Conservation (phyloP, 306 rosid genomes). For the Styphnolobium japonicum region DNA sequence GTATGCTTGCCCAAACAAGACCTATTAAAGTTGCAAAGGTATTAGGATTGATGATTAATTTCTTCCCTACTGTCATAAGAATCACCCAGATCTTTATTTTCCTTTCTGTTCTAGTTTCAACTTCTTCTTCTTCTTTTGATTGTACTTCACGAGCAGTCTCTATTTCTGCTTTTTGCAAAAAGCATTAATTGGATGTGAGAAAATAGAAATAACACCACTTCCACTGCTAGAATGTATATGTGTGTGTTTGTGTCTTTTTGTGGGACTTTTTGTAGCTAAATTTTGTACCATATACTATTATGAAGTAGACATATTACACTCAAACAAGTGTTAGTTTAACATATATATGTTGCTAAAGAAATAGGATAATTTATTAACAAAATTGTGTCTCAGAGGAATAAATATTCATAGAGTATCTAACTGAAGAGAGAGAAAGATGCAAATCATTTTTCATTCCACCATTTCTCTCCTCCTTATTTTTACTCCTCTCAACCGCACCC, state of each 20-base stretch:
- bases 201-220: background rate
- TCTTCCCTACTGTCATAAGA: slow-evolving; percentile 68
- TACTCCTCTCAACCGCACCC: background rate
- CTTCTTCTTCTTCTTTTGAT: slow-evolving; percentile 42
- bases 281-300: background rate
- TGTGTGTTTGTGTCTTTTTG: background rate
- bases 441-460: background rate
- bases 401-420: background rate
- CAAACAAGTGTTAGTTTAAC: background rate
- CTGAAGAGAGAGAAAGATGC: background rate
- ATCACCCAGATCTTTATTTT: slow-evolving; percentile 41
- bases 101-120: slow-evolving; percentile 34
- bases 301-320: background rate
- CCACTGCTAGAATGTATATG: background rate
- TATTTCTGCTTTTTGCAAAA: slow-evolving; percentile 38
- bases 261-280: background rate
- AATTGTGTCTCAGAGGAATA: background rate
- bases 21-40: slow-evolving; percentile 82
- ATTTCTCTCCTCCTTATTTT: background rate
- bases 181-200: slow-evolving; percentile 10
- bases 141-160: slow-evolving; percentile 47
- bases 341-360: background rate
- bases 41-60: slow-evolving; percentile 74
- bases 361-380: background rate
- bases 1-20: slow-evolving; percentile 78